Evolutionary conservation across 164 flowering plant genomes (phyloP), one percentile per base, ranked within the genome.

Genomic region (Vitis labrusca): DNA sequence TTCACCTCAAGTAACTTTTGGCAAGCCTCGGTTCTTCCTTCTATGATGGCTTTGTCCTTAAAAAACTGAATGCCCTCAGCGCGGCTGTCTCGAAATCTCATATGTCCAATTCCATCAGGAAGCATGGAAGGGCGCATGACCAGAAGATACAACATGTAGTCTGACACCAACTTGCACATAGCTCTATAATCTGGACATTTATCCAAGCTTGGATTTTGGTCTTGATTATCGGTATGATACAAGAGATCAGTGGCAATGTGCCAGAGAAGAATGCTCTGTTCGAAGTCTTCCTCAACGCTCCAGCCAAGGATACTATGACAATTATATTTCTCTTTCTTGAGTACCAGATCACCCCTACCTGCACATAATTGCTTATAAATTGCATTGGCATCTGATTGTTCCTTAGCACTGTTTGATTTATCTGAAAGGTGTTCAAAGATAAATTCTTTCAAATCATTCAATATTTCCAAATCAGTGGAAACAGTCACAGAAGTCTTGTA

Each of bases 181-280:
- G 44, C 44, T 37, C 8, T 37, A 3, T 6, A 37, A 37, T 37
- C 44, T 37, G 44, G 44, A 37, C 6, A 3, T 37, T 6, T 37
- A 6, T 0, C 44, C 44, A 6, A 37, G 44, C 44, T 37, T 37
- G 6, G 6, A 37, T 37, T 37, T 37, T 37, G 44, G 44, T 37
- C 44, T 32, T n/a, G 14, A 9, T 50, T 10, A 13, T 50, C 53
- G 8, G 13, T 10, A 50, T 50, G 27, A 10, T 10, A 50, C 50
- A 73, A 74, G 11, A 69, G 55, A 29, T 69, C 63, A 3, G 77
- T 74, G 2, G 79, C 79, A 63, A 76, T 71, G 30, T 76, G 79
- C 79, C 75, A 72, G 5, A 71, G 50, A 8, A 74, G 63, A 49
- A 74, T 37, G 69, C 72, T 23, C 64, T 37, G 44, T 3, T 37